phyloP scores from a whole-genome alignment of 768 basidiomycete genomes.

The Suillus spraguei region DNA sequence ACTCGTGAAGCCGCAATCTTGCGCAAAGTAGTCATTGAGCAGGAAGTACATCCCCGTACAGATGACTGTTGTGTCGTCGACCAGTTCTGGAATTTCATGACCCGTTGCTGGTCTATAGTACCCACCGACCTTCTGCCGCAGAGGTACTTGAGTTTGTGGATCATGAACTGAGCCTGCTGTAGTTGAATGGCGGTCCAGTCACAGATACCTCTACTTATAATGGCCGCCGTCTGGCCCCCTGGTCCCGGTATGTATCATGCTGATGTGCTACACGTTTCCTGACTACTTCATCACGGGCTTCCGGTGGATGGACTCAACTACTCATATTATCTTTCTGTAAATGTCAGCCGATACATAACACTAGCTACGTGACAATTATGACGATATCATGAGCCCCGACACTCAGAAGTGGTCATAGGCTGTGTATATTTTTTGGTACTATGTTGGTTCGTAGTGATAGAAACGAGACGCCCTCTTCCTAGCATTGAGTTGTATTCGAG shows the following conservation, averaged over 20 bases:
- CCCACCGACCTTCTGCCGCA: background rate
- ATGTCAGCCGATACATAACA: too few species aligned
- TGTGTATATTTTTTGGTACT: too few species aligned
- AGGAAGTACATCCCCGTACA: background rate
- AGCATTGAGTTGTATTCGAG: too few species aligned
- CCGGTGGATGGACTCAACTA: too few species aligned
- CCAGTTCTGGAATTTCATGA: background rate
- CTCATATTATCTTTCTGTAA: too few species aligned
- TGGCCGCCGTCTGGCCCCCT: conserved; percentile 17
- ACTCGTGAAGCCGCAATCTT: background rate
- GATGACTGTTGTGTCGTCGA: background rate
- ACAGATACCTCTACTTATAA: background rate
- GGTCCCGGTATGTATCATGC: conserved; percentile 44
- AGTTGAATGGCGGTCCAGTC: background rate
- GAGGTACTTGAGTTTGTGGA: too few species aligned
- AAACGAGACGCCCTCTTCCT: too few species aligned
- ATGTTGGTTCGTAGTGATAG: too few species aligned
- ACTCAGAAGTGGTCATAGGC: too few species aligned
- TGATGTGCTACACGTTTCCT: background rate
- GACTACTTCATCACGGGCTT: background rate
- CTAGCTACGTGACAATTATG: too few species aligned
- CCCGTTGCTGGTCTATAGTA: background rate
- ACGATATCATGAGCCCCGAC: too few species aligned
- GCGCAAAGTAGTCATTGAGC: background rate
- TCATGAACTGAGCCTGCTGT: too few species aligned